Conservation (phyloP, 768 basidiomycete species). For the Termitomyces sp. region DNA sequence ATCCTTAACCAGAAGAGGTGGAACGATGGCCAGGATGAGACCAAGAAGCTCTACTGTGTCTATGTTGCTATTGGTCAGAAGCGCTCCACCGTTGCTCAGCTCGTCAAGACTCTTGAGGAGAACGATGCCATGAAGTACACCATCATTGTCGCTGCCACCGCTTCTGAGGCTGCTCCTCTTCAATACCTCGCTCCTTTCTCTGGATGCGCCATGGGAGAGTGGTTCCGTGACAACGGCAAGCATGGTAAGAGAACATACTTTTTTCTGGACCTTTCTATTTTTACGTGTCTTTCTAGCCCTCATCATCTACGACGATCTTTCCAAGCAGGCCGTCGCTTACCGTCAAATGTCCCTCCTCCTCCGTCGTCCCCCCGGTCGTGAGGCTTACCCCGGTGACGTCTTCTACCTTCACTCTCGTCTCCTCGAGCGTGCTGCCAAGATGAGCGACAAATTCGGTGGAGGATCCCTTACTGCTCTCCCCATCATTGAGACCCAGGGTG, state of each 20-base stretch:
- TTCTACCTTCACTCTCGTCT: conserved; percentile 99
- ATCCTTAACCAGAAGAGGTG: conserved; percentile 99
- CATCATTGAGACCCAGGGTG: conserved; percentile 99
- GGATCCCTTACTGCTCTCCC: conserved; percentile 98
- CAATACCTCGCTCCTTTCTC: conserved; percentile 99
- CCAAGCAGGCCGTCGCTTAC: conserved; percentile 99
- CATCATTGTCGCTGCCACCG: conserved; percentile 98
- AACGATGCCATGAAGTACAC: conserved; percentile 99
- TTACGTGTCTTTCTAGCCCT: conserved; percentile 47
- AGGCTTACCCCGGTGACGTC: conserved; percentile 99
- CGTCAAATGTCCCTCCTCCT: conserved; percentile 99
- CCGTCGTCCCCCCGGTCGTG: conserved; percentile 99
- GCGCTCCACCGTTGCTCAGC: conserved; percentile 98
- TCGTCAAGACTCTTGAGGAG: conserved; percentile 99
- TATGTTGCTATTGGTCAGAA: conserved; percentile 99
- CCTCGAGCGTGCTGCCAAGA: conserved; percentile 99
- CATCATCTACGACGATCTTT: conserved; percentile 99
- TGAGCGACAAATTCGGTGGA: conserved; percentile 98
- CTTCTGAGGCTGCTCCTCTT: conserved; percentile 97
- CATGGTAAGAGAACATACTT: conserved; percentile 56
- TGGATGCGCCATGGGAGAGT: conserved; percentile 99
- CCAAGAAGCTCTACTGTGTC: conserved; percentile 99
- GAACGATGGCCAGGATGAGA: conserved; percentile 97
- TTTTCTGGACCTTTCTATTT: conserved; percentile 3
- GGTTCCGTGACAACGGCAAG: conserved; percentile 99